Conservation (phyloP, 2,329 filamentous ascomycete genomes). For the Trichoderma aggressivum region DNA sequence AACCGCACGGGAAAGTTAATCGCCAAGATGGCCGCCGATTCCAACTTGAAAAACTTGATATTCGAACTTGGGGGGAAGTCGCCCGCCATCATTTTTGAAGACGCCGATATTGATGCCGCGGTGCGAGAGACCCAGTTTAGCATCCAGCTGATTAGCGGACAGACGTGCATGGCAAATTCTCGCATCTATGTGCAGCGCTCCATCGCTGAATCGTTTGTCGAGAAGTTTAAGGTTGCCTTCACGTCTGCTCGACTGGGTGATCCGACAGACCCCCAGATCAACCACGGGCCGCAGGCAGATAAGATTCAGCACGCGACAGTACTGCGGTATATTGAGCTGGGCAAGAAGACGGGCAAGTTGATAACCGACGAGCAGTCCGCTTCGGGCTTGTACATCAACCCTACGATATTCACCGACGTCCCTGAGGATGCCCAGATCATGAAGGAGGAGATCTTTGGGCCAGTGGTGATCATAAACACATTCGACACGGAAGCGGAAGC, state of each 20-base stretch:
- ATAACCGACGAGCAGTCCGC: constrained; percentile 35
- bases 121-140: not conserved
- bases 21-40: constrained; percentile 60
- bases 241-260: constrained; percentile 56
- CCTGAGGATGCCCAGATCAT: constrained; percentile 29
- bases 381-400: constrained; percentile 29
- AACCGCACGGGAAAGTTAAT: constrained; percentile 64
- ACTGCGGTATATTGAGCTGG: constrained; percentile 61
- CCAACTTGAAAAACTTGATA: constrained; percentile 57
- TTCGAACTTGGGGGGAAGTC: constrained; percentile 58
- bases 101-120: constrained; percentile 50
- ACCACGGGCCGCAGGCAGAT: constrained; percentile 64
- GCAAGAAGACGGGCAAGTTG: constrained; percentile 60
- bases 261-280: constrained; percentile 58
- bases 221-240: constrained; percentile 50
- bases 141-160: not conserved
- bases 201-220: constrained; percentile 57
- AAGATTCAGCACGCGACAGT: constrained; percentile 62
- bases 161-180: constrained; percentile 57
- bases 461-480: constrained; percentile 28
- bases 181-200: constrained; percentile 57
- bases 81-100: constrained; percentile 55
- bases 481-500: constrained; percentile 27
- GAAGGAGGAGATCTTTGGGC: constrained; percentile 33
- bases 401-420: constrained; percentile 29